Base-by-base conservation (phyloP, 148 eudicot species). In the Heliosperma pusillum region DNA sequence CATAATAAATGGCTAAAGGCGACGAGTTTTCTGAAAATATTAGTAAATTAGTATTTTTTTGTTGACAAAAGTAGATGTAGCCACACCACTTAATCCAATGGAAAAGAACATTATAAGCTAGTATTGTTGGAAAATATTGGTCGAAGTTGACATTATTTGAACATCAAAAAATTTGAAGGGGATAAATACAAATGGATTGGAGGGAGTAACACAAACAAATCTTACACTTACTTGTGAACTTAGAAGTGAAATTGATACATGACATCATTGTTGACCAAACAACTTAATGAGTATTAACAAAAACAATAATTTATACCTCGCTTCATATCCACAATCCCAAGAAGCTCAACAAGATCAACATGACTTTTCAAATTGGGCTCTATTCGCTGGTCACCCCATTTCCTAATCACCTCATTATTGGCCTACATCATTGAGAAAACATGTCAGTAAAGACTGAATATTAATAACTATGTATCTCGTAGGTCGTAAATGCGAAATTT, bases 321-420 rank as follows among this genome's bases (percentile, higher is more conserved):
- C 83, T 88, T 89, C 12, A 55, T 42, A 80, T 94, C 97, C 30
- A 93, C 96, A 74, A 94, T 89, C 58, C 98, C 98, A 76, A 92
- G 93, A 78, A 86, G 89, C 83, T 90, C 92, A 74, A 94, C 96
- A 79, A 94, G 93, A 9, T 94, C 97, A 69, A 94, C 98, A 45
- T 94, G 98, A 82, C 88, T 90, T 83, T 85, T 90, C 73, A 91
- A 81, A 64, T 89, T 81, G 30, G 86, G 78, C 82, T 90, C 93
- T 10, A 55, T 16, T 36, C 91, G 80, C 77, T 74, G 89, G 79
- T 86, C 91, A 26, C 97, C 97, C 93, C 96, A 94, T 10, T 89
- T 58, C 64, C 89, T 86, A 72, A 91, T 72, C 55, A 93, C 74
- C 42, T 83, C 88, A 82, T 94, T 91, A 75, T 90, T 81, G 30